Base-by-base conservation (phyloP, 768 basidiomycete genomes). In the Albatrellus ellisii region DNA sequence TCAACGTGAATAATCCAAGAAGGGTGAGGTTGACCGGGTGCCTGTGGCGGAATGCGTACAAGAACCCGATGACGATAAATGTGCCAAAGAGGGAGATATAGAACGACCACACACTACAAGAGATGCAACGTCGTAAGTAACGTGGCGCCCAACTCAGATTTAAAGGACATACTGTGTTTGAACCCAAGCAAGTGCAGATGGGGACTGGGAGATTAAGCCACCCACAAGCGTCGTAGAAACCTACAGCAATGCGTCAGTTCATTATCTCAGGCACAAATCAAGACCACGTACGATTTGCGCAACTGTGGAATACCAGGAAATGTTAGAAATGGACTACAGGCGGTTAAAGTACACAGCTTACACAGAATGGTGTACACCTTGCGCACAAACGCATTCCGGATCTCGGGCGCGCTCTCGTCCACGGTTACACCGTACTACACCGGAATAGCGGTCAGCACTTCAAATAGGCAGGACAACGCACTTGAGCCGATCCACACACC, bases 1-100 rank as follows among this genome's bases (percentile, higher is more conserved):
- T 68, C 18, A 85, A 55, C 7, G 95, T 99, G 62, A 98, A 99
- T 2, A 81, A 68, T 15, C 79, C 75, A 27, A 99, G 68, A 22
- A 97, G 66, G 35, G 88, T 68, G 45, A 94, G 67, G 61, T 99
- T 99, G 58, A 75, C 65, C 18, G 94, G 94, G 58, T 87, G 77
- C 56, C 74, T 77, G 60, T 94, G 91, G 43, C 92, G 79, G 62
- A 95, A 92, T 84, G 84, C 92, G 66, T 77, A 94, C 4, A 91
- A 71, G 26, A 86, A 61, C 1, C 79, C 77, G 22, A 95, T 75
- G 46, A 82, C 83, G 53, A 83, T 59, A 45, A 97, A 64, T 17
- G 86, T 81, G 17, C 79, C 86, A 47, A 90, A 71, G 27, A 88
- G 66, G 9, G 84, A 77, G 18, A 86, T 62, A 55, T 82, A 87